Conservation (phyloP, 129 eudicot genomes). For the Chrysanthemum makinoi region DNA sequence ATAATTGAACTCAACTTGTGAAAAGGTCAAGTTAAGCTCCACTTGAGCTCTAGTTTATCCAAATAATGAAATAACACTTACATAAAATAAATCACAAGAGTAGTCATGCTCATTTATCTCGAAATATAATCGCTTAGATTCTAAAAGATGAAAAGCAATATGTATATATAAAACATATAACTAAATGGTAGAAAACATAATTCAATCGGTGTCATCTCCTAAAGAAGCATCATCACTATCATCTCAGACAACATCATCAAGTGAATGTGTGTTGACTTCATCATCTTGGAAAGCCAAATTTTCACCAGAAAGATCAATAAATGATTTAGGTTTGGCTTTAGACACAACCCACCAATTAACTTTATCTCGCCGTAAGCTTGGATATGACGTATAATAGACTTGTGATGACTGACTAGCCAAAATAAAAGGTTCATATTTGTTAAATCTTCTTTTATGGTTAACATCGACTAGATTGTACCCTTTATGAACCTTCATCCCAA, state of each 20-base stretch:
- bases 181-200: background rate
- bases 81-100: no score
- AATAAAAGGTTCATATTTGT: background rate
- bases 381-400: background rate
- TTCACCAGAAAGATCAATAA: background rate
- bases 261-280: background rate
- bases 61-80: no score
- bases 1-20: no score
- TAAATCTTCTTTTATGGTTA: background rate
- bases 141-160: no score
- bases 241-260: background rate
- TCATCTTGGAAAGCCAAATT: background rate
- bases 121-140: no score
- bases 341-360: constrained; percentile 2
- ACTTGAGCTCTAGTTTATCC: no score
- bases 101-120: no score
- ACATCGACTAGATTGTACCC: background rate
- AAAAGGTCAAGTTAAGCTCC: no score
- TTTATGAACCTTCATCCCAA: background rate
- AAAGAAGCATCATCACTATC: background rate
- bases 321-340: constrained; percentile 1
- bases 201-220: background rate
- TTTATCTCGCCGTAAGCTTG: background rate
- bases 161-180: no score
- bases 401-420: background rate